phyloP scores from a whole-genome alignment of 495 filamentous ascomycete species.

The Penicillium paxilli region DNA sequence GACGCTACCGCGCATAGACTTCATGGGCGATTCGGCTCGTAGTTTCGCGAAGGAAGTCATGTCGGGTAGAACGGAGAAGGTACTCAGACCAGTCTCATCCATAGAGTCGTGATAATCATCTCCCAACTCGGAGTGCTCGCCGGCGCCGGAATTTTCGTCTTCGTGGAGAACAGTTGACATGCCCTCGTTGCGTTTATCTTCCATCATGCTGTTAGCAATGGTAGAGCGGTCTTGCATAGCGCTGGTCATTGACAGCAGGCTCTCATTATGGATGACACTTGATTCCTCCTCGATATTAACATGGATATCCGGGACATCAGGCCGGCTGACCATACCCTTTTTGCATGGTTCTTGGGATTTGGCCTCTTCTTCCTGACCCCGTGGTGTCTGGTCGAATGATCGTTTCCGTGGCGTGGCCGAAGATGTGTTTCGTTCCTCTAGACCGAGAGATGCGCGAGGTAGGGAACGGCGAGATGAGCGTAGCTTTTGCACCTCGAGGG shows the following conservation, averaged over 20 bases:
- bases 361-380: constrained; percentile 23
- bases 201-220: constrained; percentile 37
- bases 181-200: constrained; percentile 43
- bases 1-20: constrained; percentile 37
- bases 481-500: constrained; percentile 12
- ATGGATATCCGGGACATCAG: constrained; percentile 28
- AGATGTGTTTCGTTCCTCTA: neutral
- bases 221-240: constrained; percentile 20
- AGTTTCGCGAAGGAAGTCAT: constrained; percentile 82
- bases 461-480: constrained; percentile 9
- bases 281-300: constrained; percentile 34
- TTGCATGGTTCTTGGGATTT: constrained; percentile 29
- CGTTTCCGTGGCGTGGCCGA: constrained; percentile 36
- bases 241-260: constrained; percentile 14
- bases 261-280: constrained; percentile 26
- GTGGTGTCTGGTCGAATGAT: constrained; percentile 41
- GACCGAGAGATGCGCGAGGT: constrained; percentile 14
- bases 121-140: constrained; percentile 25
- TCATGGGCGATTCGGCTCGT: constrained; percentile 56
- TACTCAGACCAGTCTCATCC: constrained; percentile 83
- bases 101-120: constrained; percentile 41
- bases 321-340: constrained; percentile 30
- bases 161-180: constrained; percentile 45
- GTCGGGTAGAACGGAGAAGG: constrained; percentile 84
- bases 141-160: constrained; percentile 17